Evolutionary conservation across 2,329 filamentous ascomycete genomes (phyloP), one percentile per base, ranked within the genome.

Genomic region (Alternaria triticimaculans): DNA sequence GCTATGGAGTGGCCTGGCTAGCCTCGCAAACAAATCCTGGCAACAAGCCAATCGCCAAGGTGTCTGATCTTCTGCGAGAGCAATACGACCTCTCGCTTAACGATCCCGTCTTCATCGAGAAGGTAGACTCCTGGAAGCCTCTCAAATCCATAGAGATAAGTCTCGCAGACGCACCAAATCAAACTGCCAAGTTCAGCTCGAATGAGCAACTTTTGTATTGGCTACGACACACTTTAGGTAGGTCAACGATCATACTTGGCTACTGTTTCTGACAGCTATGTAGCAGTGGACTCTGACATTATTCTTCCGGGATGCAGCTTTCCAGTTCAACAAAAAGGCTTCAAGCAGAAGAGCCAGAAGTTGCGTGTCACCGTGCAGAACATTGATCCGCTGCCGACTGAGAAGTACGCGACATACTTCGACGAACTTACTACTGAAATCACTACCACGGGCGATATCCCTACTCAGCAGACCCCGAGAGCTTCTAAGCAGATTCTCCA

Each of bases 291-390:
- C 59, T 87, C 91, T 30, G 92, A 93, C 63, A 85, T 90, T 45
- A 82, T 96, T 18, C 87, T 90, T 33, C 86, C 89, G 4, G 92
- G 91, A 5, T 88, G 94, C 82, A 82, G 86, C 0, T 88, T 97
- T 66, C 92, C 93, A 26, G 86, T 89, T 20, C 76, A 76, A 33
- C 71, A 70, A 28, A 76, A 70, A 58, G 74, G 76, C 0, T 83
- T 85, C 45, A 83, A 85, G 4, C 82, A 84, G 30, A 88, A 86
- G 69, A 85, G 58, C 28, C 30, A 68, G 5, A 80, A 75, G 60
- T 8, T 89, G 58, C 86, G 85, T 15, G 94, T 94, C 74, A 84
- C 84, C 44, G 81, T 90, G 53, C 80, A 84, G 26, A 81, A 85
- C 5, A 88, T 96, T 56, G 77, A 82, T 18, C 74, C 81, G 3